These are phyloP conservation scores for Rhinocladiella mackenziei DNA, from an alignment of 2,329 filamentous ascomycete genomes.

Conservation along the genomic window DNA sequence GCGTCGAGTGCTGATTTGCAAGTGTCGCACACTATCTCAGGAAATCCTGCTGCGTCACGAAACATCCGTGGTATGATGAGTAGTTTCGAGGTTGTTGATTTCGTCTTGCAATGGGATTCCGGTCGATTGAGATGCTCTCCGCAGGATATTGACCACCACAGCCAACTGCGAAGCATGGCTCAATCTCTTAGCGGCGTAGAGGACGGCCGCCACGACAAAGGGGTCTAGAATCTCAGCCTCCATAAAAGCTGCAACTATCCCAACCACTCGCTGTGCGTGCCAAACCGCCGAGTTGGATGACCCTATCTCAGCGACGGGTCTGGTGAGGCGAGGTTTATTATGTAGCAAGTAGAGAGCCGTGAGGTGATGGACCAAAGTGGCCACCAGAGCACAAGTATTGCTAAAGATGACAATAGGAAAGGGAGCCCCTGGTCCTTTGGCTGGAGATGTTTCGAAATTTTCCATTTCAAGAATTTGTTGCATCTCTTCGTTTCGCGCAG, in stretches of 20 bases:
- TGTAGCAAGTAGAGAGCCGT: conserved; percentile 4
- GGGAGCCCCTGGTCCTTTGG: not conserved
- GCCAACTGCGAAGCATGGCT: conserved; percentile 7
- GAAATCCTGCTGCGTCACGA: not conserved
- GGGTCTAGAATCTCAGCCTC: conserved; percentile 1
- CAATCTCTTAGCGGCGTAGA: conserved; percentile 2
- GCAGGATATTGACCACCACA: conserved; percentile 3
- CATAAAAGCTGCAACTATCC: not conserved
- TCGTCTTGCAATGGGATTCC: conserved; percentile 6
- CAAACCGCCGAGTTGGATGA: conserved; percentile 5
- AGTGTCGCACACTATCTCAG: not conserved
- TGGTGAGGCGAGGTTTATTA: conserved; percentile 6
- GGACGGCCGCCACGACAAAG: conserved; percentile 2
- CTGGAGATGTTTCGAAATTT: not conserved
- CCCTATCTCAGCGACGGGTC: not conserved
- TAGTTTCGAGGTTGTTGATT: conserved; percentile 2
- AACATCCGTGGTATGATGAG: too few species aligned
- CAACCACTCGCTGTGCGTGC: conserved; percentile 6
- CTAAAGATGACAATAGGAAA: conserved; percentile 10
- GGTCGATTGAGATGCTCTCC: not conserved
- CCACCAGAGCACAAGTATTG: conserved; percentile 10
- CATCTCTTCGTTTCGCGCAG: conserved; percentile 5
- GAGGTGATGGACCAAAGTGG: conserved; percentile 8
- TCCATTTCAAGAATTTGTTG: conserved; percentile 8
- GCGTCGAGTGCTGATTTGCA: not conserved